A percentile compares a stretch with the other conserved stretches of the same genome.
phyloP scores from a whole-genome alignment of 805 yeast species.

The Saturnispora sanitii region DNA sequence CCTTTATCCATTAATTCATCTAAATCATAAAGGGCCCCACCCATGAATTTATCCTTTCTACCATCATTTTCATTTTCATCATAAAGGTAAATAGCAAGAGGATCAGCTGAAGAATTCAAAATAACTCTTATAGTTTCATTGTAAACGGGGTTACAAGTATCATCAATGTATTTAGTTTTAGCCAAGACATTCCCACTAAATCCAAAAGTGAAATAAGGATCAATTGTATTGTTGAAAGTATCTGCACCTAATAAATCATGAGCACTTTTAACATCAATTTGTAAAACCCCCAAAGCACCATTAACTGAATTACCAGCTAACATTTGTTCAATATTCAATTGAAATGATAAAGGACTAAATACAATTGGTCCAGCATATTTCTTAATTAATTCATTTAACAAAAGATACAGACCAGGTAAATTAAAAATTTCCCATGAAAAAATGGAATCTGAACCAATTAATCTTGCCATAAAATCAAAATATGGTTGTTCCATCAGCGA shows the following conservation, averaged over 20 bases:
- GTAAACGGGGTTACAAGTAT: conserved; percentile 72
- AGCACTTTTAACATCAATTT: conserved; percentile 58
- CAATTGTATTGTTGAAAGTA: conserved; percentile 67
- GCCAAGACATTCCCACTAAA: conserved; percentile 50
- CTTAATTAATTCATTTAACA: conserved; percentile 75
- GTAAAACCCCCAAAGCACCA: conserved; percentile 80
- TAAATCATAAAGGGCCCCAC: conserved; percentile 64
- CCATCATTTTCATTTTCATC: conserved; percentile 62
- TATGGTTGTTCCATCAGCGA: conserved; percentile 80
- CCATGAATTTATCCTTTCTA: conserved; percentile 69
- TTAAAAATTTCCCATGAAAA: conserved; percentile 83
- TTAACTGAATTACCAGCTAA: conserved; percentile 71
- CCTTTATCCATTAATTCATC: conserved; percentile 50
- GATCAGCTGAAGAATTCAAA: conserved; percentile 69
- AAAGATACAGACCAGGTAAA: conserved; percentile 77
- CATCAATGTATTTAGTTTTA: conserved; percentile 55
- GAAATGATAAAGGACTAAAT: conserved; percentile 85
- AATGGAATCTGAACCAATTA: conserved; percentile 66
- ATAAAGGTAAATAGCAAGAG: conserved; percentile 57
- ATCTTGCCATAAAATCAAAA: conserved; percentile 72
- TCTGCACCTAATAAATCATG: conserved; percentile 59
- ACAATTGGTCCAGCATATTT: conserved; percentile 85
- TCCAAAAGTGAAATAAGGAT: conserved; percentile 78
- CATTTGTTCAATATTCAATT: conserved; percentile 84
- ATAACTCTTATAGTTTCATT: conserved; percentile 67